Evolutionary conservation across 2,329 filamentous ascomycete genomes (phyloP).

Genomic region (Rachicladosporium sp.): DNA sequence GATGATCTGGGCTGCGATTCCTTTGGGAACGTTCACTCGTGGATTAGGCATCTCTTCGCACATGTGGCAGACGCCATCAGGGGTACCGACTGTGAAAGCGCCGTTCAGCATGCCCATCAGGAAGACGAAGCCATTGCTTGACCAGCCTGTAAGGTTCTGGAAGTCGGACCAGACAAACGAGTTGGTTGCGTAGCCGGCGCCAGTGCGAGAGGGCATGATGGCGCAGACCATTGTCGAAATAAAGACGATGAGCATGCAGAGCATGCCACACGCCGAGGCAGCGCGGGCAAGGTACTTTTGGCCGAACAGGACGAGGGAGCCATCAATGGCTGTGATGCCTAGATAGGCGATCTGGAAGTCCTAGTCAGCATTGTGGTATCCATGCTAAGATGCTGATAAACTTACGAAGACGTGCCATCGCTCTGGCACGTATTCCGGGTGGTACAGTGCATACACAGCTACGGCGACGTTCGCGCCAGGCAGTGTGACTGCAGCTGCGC

Average conservation of each 20-base stretch:
- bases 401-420: constrained; percentile 38
- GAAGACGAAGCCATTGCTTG: constrained; percentile 46
- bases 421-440: constrained; percentile 32
- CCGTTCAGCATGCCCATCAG: constrained; percentile 53
- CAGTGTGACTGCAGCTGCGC: constrained; percentile 28
- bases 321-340: constrained; percentile 35
- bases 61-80: constrained; percentile 51
- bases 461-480: constrained; percentile 36
- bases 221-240: constrained; percentile 44
- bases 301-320: constrained; percentile 39
- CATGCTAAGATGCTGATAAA: too few species aligned
- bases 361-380: neutral
- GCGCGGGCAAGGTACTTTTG: constrained; percentile 39
- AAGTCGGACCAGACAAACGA: constrained; percentile 32
- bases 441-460: constrained; percentile 38
- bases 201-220: constrained; percentile 39
- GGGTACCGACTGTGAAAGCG: constrained; percentile 42
- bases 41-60: constrained; percentile 50
- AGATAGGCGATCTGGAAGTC: constrained; percentile 28
- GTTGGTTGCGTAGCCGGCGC: constrained; percentile 28
- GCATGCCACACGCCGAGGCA: constrained; percentile 42
- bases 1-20: constrained; percentile 38
- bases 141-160: constrained; percentile 30
- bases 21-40: constrained; percentile 41
- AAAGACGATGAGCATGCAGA: constrained; percentile 39